These are phyloP conservation scores for Cryptococcus sp. DNA, from an alignment of 1,284 basidiomycete species.

Conservation along the genomic window DNA sequence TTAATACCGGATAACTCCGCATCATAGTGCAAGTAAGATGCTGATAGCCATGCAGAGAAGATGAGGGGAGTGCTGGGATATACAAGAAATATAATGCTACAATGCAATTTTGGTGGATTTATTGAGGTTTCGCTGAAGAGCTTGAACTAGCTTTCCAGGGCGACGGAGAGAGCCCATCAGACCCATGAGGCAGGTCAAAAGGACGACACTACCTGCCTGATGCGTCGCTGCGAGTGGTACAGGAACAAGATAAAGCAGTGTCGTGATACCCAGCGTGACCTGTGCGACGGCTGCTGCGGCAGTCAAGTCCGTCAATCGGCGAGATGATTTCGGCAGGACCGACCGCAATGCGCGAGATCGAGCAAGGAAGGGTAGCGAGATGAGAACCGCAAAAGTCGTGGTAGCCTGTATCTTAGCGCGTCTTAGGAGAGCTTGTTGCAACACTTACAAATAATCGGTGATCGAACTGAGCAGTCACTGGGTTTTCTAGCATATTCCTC, in stretches of 20 bases:
- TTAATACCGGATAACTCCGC: too few relatives aligned
- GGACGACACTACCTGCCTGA: slow-evolving; percentile 86
- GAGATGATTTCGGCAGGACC: slow-evolving; percentile 64
- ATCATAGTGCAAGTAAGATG: too few relatives aligned
- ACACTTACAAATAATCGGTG: slow-evolving; percentile 78
- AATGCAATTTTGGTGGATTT: neutral
- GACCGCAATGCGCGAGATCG: slow-evolving; percentile 55
- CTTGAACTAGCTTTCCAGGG: slow-evolving; percentile 48
- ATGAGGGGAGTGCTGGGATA: too few relatives aligned
- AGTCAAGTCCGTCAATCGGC: slow-evolving; percentile 61
- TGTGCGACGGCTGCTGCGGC: slow-evolving; percentile 83
- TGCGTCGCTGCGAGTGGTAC: slow-evolving; percentile 87
- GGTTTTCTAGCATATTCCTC: slow-evolving; percentile 95
- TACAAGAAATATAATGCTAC: too few relatives aligned
- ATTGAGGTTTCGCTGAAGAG: neutral
- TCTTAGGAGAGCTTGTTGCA: too few relatives aligned
- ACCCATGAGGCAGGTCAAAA: slow-evolving; percentile 81
- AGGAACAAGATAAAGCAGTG: slow-evolving; percentile 90
- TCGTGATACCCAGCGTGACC: slow-evolving; percentile 83
- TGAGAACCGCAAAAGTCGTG: slow-evolving; percentile 70
- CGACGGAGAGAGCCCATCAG: slow-evolving; percentile 66
- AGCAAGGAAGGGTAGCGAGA: slow-evolving; percentile 61
- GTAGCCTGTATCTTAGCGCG: slow-evolving; percentile 73
- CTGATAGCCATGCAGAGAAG: too few relatives aligned
- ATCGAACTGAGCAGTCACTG: slow-evolving; percentile 94